Evolutionary conservation across 73 alveolate species (phyloP).

Genomic region (Uronychia setigera): DNA sequence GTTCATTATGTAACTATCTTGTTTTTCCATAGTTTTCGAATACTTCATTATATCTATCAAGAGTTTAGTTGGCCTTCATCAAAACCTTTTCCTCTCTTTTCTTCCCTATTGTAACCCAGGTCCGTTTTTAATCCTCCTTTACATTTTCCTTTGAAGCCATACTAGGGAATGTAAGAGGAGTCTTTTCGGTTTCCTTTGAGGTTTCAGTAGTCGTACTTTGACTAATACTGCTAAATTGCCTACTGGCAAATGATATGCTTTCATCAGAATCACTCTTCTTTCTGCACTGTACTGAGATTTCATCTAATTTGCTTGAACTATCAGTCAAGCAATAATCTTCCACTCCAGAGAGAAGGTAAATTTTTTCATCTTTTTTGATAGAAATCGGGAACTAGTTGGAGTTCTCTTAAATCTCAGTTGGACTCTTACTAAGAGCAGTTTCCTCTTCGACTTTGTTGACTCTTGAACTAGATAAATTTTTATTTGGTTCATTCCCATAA

Average conservation of each 20-base stretch:
- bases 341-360: neutral
- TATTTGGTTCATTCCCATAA: neutral
- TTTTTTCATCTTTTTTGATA: too few species aligned
- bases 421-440: neutral
- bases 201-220: neutral
- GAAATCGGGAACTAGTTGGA: neutral
- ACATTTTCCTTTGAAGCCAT: neutral
- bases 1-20: too few species aligned
- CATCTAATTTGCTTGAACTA: neutral
- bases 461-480: neutral
- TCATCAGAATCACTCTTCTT: too few species aligned
- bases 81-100: too few species aligned
- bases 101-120: too few species aligned
- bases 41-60: too few species aligned
- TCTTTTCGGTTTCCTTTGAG: neutral
- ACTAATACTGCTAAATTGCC: too few species aligned
- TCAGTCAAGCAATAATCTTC: neutral
- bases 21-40: too few species aligned
- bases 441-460: neutral
- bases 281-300: neutral
- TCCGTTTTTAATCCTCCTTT: neutral
- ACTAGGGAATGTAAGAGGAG: neutral
- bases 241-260: too few species aligned
- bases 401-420: neutral
- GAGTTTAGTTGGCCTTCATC: too few species aligned